Base-by-base conservation (phyloP, 1,284 basidiomycete genomes). In the Farysia itapuensis region DNA sequence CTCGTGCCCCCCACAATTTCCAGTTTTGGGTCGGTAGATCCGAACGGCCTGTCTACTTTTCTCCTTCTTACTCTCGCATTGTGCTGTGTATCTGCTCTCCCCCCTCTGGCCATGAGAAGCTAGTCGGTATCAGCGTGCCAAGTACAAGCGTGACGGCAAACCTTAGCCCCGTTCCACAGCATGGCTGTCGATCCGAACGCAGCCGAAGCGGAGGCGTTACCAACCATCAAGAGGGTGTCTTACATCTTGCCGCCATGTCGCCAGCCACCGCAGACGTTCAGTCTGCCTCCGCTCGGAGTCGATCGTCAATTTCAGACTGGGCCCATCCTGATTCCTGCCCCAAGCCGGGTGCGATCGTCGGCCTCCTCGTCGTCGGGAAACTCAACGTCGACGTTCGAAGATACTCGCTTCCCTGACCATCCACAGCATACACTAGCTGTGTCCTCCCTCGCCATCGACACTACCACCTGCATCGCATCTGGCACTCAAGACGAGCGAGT, bases 341-440 rank as follows among this genome's bases (percentile, higher is more conserved):
- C n/a, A n/a, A n/a, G n/a, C n/a, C n/a, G n/a, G n/a, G n/a, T n/a
- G n/a, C 26, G 31, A 23, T 28, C 18, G 22, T 19, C 40, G 18
- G 32, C n/a, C 28, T 43, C 47, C 22, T 51, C 48, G 2, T 35
- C 58, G 3, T 42, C 51, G 1, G 36, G 35, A 11, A 29, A 34
- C 15, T 34, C 25, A 6, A 45, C 39, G 4, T 18, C 23, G 4
- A 46, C 42, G 0, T 44, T 35, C 23, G 47, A 41, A 13, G 42
- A 53, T 30, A 44, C 41, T 13, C 32, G 45, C 1, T 39, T 39
- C 29, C 28, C 43, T 20, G 25, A 43, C 2, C 65, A 67, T 48
- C 67, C 72, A 1, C 54, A 58, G 31, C 73, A 75, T 30, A 56
- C 60, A n/a, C 61, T 72, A 1, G 65, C 73, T 14, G 59, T 75